Base-by-base conservation (phyloP, 495 filamentous ascomycete genomes). In the Penicillium coffeae region DNA sequence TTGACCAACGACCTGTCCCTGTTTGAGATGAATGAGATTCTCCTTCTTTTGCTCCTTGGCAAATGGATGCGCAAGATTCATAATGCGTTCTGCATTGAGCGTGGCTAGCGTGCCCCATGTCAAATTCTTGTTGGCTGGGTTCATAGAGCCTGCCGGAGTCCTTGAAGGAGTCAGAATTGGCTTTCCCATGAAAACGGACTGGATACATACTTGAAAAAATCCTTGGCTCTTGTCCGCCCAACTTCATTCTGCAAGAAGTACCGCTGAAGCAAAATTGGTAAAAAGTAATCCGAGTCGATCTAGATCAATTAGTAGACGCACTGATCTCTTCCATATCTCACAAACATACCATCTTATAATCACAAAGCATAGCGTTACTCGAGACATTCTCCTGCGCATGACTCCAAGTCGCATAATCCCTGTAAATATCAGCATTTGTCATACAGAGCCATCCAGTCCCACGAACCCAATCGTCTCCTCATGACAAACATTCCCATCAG, bases 241-340 rank as follows among this genome's bases (percentile, higher is more conserved):
- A 66, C 51, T 0, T 59, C 47, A 12, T 73, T 75, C 21, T 76
- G 56, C 14, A 82, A 45, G 41, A 86, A 79, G 59, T 85, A 85
- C 38, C 73, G 69, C 38, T 79, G 65, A 68, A 86, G 72, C 21
- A 82, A 52, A 13, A 83, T 60, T 3, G 75, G 75, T 2, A 85
- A 68, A 48, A 71, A 84, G 51, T 78, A 84, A 51, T 86, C 80
- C n/a, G 81, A 75, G 50, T 86, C 83, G 27, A 86, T 62, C 67
- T 72, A 32, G 6, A 45, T 1, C 8, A 21, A 0, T 38, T 12
- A 48, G 14, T 45, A 40, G 9, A 3, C 4, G 15, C 30, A 35
- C 14, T 8, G 1, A 33, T 13, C 3, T 41, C 6, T 9, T n/a
- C 19, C 13, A 18, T n/a, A 5, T 19, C 39, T 5, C 19, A 7